These are phyloP conservation scores for Ceratobasidium sp. DNA, from an alignment of 1,284 basidiomycete species.

Conservation along the genomic window DNA sequence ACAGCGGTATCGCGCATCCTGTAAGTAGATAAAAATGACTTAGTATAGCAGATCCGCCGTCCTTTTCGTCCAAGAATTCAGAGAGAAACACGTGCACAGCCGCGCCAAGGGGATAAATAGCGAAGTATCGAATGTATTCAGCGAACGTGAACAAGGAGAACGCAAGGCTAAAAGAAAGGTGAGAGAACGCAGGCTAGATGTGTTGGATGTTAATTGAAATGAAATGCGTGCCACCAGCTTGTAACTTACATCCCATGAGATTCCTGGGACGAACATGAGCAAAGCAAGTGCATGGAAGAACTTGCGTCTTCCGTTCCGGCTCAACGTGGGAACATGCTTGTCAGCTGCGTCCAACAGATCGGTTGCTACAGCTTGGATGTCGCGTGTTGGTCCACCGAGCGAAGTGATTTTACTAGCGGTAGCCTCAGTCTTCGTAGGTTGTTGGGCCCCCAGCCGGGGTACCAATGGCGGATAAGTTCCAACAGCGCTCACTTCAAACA, in stretches of 20 bases:
- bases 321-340: constrained; percentile 86
- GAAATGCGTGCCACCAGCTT: background rate
- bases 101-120: constrained; percentile 95
- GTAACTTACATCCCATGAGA: constrained; percentile 85
- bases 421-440: background rate
- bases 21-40: constrained; percentile 97
- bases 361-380: constrained; percentile 58
- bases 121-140: constrained; percentile 97
- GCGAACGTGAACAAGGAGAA: constrained; percentile 95
- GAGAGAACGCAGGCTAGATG: constrained; percentile 89
- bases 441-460: constrained; percentile 25
- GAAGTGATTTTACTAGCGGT: background rate
- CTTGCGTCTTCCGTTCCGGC: constrained; percentile 94
- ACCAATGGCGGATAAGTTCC: constrained; percentile 35
- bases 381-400: background rate
- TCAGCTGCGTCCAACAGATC: constrained; percentile 87
- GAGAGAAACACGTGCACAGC: constrained; percentile 95
- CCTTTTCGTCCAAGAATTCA: constrained; percentile 96
- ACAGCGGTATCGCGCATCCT: constrained; percentile 91
- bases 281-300: constrained; percentile 97
- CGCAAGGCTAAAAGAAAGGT: constrained; percentile 91
- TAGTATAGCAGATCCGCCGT: constrained; percentile 94
- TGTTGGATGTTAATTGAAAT: background rate
- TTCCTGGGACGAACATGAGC: constrained; percentile 93
- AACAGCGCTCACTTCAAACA: constrained; percentile 34